A percentile compares a stretch with the other conserved stretches of the same genome.
Evolutionary conservation across 495 filamentous ascomycete species (phyloP).

Genomic region (Tuber microsphaerosporum): DNA sequence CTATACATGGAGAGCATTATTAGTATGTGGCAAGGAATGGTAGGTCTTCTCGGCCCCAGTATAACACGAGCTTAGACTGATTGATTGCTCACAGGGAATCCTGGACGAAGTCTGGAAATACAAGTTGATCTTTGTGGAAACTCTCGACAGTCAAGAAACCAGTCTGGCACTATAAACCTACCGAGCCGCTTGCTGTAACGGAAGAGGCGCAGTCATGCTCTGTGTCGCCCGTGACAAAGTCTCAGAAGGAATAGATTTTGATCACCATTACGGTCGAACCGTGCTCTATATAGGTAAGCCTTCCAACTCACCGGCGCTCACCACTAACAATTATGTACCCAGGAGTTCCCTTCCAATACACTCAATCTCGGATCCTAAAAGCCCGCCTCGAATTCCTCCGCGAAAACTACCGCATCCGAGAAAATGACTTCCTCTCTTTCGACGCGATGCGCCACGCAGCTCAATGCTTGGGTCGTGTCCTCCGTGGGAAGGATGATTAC

Average conservation of each 20-base stretch:
- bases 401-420: conserved; percentile 92
- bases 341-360: conserved; percentile 96
- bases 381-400: conserved; percentile 91
- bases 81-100: conserved; percentile 51
- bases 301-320: neutral
- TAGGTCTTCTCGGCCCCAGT: conserved; percentile 10
- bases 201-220: conserved; percentile 82
- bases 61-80: conserved; percentile 3
- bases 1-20: conserved; percentile 99
- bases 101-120: conserved; percentile 98
- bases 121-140: conserved; percentile 96
- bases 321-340: neutral
- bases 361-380: conserved; percentile 92
- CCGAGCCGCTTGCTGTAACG: conserved; percentile 93
- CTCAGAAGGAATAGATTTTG: conserved; percentile 96
- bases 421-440: conserved; percentile 97
- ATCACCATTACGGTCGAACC: conserved; percentile 95
- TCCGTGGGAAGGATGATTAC: conserved; percentile 97
- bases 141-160: conserved; percentile 93
- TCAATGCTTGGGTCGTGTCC: conserved; percentile 90
- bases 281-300: conserved; percentile 73
- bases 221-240: conserved; percentile 97
- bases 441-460: conserved; percentile 98
- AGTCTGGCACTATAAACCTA: conserved; percentile 93
- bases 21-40: conserved; percentile 96